Evolutionary conservation across 2,329 filamentous ascomycete species (phyloP), one percentile per base, ranked within the genome.

Genomic region (Trichophyton benhamiae): DNA sequence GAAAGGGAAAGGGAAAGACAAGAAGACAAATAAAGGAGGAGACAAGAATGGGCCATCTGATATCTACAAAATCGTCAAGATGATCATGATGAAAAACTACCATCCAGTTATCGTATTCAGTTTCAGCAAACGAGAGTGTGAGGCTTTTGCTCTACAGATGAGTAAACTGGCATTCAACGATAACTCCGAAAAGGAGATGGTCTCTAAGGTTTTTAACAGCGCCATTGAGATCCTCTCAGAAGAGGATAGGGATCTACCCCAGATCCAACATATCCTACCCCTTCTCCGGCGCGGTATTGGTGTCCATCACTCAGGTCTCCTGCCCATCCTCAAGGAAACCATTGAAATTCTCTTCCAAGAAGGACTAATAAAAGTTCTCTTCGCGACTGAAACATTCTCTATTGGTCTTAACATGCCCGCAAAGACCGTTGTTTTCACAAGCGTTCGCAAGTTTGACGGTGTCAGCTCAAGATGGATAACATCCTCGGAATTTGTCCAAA

Each of bases 311-410:
- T 96, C 91, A 38, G 94, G 94, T 63, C 80, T 99, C 52, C 80
- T 99, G 58, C 94, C 94, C 0, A 97, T 99, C 67, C 78, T 99
- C 62, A 99, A 99, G 76, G 94, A 99, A 75, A 96, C 92, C 0
- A 97, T 99, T 66, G 94, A 99, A 78, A 99, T 99, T 73, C 79
- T 99, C 48, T 99, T 99, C 80, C 94, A 99, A 71, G 94, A 99
- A 76, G 91, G 91, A 58, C 78, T 99, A 48, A 96, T 99, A 79
- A 99, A 99, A 76, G 92, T 97, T 8, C 81, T 99, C 0, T 97
- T 99, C 65, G 94, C 94, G 0, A 99, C 94, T 0, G 95, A 99
- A 74, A 99, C 94, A 0, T 99, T 99, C 76, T 97, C 94, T 3
- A 99, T 99, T 66, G 94, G 94, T 63, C 77, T 99, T 62, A 99